Evolutionary conservation across 2,329 filamentous ascomycete species (phyloP).

Genomic region (Epichloe gansuensis): DNA sequence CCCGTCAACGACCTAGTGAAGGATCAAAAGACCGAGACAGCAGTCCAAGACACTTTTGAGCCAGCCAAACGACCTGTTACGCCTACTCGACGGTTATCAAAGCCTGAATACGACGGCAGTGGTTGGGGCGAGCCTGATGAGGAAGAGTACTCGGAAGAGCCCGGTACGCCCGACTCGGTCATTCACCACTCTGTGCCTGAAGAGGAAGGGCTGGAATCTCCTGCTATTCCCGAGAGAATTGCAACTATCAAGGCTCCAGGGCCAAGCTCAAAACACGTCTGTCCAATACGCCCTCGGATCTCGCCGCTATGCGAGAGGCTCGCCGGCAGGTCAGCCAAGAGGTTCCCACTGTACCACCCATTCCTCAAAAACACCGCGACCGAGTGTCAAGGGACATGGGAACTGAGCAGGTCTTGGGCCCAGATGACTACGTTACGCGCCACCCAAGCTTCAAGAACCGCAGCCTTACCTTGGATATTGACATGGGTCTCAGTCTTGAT

Average conservation of each 20-base stretch:
- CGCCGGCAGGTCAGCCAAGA: conserved; percentile 77
- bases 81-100: conserved; percentile 39
- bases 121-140: conserved; percentile 45
- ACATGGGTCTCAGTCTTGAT: conserved; percentile 76
- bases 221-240: conserved; percentile 63
- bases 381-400: conserved; percentile 38
- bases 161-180: conserved; percentile 76
- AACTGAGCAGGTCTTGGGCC: conserved; percentile 22
- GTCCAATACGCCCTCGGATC: conserved; percentile 76
- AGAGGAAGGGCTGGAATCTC: conserved; percentile 36
- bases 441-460: conserved; percentile 68
- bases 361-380: conserved; percentile 48
- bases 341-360: conserved; percentile 44
- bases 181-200: conserved; percentile 61
- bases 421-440: conserved; percentile 40
- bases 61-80: conserved; percentile 33
- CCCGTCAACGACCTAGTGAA: background rate
- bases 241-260: conserved; percentile 80
- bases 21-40: conserved; percentile 7
- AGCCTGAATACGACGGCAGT: conserved; percentile 51
- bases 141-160: conserved; percentile 44
- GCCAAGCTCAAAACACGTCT: conserved; percentile 80
- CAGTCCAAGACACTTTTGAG: conserved; percentile 25
- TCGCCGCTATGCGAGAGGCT: conserved; percentile 73
- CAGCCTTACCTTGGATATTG: conserved; percentile 71